These are phyloP conservation scores for Stephania japonica DNA, from an alignment of 164 flowering plant species.

Conservation along the genomic window DNA sequence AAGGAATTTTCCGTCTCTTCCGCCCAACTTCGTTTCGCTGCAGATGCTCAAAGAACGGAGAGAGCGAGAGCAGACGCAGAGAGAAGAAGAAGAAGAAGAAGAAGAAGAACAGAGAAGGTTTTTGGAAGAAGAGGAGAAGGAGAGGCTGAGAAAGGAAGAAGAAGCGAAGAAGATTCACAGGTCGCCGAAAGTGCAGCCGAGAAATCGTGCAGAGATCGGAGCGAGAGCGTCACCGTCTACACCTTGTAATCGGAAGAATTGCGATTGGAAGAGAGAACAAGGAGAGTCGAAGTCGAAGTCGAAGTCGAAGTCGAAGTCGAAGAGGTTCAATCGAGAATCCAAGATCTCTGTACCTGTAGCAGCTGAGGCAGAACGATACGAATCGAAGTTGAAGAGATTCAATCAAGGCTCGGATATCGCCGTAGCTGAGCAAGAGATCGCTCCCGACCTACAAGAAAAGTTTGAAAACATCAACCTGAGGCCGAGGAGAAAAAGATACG, in stretches of 20 bases:
- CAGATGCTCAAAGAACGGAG: slow-evolving; percentile 16
- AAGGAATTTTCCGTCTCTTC: slow-evolving; percentile 4
- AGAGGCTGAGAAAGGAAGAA: background rate
- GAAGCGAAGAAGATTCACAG: background rate
- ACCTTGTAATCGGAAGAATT: too few species aligned
- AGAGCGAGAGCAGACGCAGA: slow-evolving; percentile 2
- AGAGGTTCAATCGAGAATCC: background rate
- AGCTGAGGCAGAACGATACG: too few species aligned
- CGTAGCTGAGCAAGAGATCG: background rate
- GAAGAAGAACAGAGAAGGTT: background rate
- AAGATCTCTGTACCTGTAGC: too few species aligned
- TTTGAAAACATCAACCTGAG: background rate
- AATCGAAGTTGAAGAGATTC: too few species aligned
- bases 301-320: background rate
- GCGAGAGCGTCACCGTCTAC: too few species aligned
- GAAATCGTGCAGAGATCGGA: too few species aligned
- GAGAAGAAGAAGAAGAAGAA: slow-evolving; percentile 13
- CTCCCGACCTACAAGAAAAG: background rate
- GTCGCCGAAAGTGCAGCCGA: too few species aligned
- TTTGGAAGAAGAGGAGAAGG: background rate
- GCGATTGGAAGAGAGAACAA: too few species aligned
- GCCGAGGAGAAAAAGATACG: background rate
- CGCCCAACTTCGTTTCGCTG: slow-evolving; percentile 15
- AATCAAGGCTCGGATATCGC: too few species aligned
- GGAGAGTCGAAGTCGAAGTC: background rate